Base-by-base conservation (phyloP, 2,329 filamentous ascomycete species). In the Pezicula neosporulosa region DNA sequence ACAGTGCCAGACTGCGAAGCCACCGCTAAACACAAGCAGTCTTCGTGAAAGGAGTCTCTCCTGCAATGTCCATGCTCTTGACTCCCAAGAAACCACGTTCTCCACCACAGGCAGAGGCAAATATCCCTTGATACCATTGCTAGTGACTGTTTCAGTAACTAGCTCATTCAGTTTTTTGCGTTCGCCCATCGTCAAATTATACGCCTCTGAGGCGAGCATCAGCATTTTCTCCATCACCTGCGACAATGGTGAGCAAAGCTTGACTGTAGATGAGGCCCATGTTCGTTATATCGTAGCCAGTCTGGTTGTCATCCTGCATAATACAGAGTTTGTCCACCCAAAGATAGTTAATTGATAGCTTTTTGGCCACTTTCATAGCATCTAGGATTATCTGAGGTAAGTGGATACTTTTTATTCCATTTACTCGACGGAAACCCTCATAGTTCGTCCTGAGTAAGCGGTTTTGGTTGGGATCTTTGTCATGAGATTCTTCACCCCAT, bases 221-320 rank as follows among this genome's bases (percentile, higher is more conserved):
- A 16, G 36, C 70, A 24, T 65, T 66, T 39, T 59, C 58, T 15
- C 53, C 53, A 10, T 63, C 64, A 2, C 63, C 56, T 71, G 72
- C 72, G 21, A 75, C 65, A 9, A 77, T 70, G 18, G 71, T 74
- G 30, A 77, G 66, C 49, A 71, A 71, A 15, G 75, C 70, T 51
- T 74, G 72, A 19, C 70, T 63, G 57, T 75, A 77, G 38, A 77
- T 63, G 49, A 67, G 70, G 9, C 72, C 72, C 74, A 77, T 77
- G 54, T 74, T 66, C 37, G 64, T 63, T 42, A 74, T 61, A 48
- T 76, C 69, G n/a, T 65, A 63, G 24, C 69, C 68, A 57, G 67
- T 68, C 53, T 72, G 69, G 18, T 61, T 60, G 12, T 65, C 62
- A 49, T 75, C 70, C 56, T 77, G 75, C 5, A 73, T 66, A 37